Percentiles rank a stretch among this genome's conserved stretches.
Evolutionary conservation across 805 yeast species (phyloP).

Genomic region (Candida wancherniae): DNA sequence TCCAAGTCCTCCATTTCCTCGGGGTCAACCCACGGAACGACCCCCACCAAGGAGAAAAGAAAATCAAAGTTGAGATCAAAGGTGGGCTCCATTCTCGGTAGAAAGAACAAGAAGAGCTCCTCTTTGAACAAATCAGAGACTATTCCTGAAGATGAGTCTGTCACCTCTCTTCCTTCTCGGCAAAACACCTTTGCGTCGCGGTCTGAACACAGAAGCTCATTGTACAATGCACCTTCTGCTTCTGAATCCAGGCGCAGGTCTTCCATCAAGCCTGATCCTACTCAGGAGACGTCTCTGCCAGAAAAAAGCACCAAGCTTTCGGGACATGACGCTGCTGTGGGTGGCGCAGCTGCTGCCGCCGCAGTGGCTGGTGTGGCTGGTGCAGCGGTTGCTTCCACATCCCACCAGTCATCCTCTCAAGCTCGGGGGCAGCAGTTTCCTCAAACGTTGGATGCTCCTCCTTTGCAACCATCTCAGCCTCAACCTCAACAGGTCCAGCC

Average conservation of each 20-base stretch:
- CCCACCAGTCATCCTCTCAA: too few relatives aligned
- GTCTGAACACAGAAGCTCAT: slow-evolving; percentile 11
- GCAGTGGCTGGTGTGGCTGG: slow-evolving; percentile 1
- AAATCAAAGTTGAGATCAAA: slow-evolving; percentile 54
- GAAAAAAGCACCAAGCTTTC: not conserved
- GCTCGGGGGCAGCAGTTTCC: too few relatives aligned
- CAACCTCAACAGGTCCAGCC: too few relatives aligned
- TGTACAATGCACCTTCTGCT: slow-evolving; percentile 8
- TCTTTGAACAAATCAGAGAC: slow-evolving; percentile 17
- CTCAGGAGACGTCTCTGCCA: too few relatives aligned
- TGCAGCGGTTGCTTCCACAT: not conserved
- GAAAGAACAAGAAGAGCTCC: slow-evolving; percentile 49
- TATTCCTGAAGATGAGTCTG: slow-evolving; percentile 33
- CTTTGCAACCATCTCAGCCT: too few relatives aligned
- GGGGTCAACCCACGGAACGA: slow-evolving; percentile 13
- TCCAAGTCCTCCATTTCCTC: slow-evolving; percentile 13
- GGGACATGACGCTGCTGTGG: slow-evolving; percentile 1
- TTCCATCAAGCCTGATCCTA: too few relatives aligned
- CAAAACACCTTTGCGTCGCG: slow-evolving; percentile 9
- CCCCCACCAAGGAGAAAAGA: slow-evolving; percentile 24
- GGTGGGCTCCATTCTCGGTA: slow-evolving; percentile 73
- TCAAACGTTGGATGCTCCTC: too few relatives aligned
- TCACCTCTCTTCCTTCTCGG: slow-evolving; percentile 16
- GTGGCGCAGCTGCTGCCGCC: not conserved
- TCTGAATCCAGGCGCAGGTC: slow-evolving; percentile 1